phyloP scores from a whole-genome alignment of 169 alveolate genomes.

The Plasmodium vinckei region DNA sequence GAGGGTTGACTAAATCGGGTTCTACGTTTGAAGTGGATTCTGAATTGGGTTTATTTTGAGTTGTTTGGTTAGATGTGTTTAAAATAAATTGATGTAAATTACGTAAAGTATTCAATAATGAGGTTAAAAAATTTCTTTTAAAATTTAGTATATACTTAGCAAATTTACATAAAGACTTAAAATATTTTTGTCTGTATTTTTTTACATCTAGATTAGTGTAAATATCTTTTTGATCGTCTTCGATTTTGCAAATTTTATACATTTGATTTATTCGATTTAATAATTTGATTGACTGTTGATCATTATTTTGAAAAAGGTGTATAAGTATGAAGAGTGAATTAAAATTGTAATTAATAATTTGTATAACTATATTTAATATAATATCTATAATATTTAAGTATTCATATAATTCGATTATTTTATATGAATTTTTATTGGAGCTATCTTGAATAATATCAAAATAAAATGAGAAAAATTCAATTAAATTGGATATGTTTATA shows the following conservation, averaged over 20 bases:
- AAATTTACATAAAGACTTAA: not conserved
- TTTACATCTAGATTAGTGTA: not conserved
- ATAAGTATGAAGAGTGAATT: constrained; percentile 51
- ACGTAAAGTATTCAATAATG: constrained; percentile 16
- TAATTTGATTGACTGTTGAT: not conserved
- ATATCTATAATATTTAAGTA: constrained; percentile 41
- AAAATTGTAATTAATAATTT: constrained; percentile 50
- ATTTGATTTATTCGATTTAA: not conserved
- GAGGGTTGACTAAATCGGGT: not conserved
- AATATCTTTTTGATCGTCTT: not conserved
- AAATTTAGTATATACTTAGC: constrained; percentile 16
- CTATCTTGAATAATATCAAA: constrained; percentile 34
- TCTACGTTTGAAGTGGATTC: not conserved
- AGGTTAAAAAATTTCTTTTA: constrained; percentile 33
- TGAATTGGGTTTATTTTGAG: not conserved
- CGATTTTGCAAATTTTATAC: not conserved
- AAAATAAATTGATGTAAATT: constrained; percentile 21
- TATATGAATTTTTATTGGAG: constrained; percentile 9
- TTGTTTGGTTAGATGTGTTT: not conserved
- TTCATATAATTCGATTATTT: constrained; percentile 58
- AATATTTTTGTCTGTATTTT: not conserved
- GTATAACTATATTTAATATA: constrained; percentile 27
- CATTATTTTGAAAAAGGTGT: not conserved
- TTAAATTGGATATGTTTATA: constrained; percentile 27
- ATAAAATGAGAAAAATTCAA: constrained; percentile 41